Evolutionary conservation across 441 rosid genomes (phyloP).

Genomic region (Metrosideros polymorpha): DNA sequence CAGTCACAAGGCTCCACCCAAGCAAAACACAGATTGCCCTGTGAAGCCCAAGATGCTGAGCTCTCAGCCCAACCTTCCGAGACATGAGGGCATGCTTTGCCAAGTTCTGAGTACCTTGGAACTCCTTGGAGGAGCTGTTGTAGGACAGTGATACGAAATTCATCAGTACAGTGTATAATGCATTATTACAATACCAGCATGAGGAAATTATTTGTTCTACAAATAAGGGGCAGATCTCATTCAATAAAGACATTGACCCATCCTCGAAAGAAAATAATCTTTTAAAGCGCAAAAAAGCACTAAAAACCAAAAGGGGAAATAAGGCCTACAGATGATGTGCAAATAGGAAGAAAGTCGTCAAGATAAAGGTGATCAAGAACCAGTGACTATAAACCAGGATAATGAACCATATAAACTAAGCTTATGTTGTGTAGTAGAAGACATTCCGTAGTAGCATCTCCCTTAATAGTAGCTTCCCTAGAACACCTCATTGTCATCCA

Average conservation of each 20-base stretch:
- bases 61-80: neutral
- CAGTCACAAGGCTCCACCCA: constrained; percentile 2
- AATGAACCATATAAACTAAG: neutral
- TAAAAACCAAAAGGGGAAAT: neutral
- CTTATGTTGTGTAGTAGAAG: neutral
- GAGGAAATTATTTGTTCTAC: neutral
- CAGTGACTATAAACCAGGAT: neutral
- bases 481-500: neutral
- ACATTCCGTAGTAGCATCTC: neutral
- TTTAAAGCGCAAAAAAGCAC: neutral
- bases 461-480: neutral
- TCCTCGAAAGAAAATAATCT: neutral
- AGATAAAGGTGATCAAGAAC: neutral
- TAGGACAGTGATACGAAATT: neutral
- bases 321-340: neutral
- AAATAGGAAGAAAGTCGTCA: neutral
- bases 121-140: constrained; percentile 5
- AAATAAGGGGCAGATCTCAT: neutral
- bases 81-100: constrained; percentile 12
- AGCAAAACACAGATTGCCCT: constrained; percentile 10
- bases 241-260: neutral
- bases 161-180: neutral
- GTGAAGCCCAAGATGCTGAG: constrained; percentile 8
- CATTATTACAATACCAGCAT: neutral
- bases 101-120: constrained; percentile 3